Evolutionary conservation across 345 rosid genomes (phyloP), one percentile per base, ranked within the genome.

Genomic region (Aquilaria sinensis): DNA sequence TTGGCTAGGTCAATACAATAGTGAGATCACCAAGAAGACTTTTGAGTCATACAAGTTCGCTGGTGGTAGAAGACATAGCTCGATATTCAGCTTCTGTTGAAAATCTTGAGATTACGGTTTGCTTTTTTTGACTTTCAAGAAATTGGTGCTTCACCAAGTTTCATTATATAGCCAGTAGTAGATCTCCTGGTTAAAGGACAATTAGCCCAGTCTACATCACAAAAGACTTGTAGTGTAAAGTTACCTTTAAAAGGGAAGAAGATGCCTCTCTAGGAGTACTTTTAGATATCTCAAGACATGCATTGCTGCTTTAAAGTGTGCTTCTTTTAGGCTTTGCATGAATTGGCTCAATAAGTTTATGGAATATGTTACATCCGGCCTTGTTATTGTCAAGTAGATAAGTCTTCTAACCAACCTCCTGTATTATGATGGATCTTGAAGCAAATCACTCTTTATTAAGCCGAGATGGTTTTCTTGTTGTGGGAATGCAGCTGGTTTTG

Each of bases 181-280:
- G 72, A 61, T 3, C 12, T 2, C 0, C 64, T 12, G 10, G 68
- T 61, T 1, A 12, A 23, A 13, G 59, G 59, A 32, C 34, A 51
- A 0, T 30, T 10, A 14, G 48, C 71, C 55, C 67, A 72, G 67
- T 72, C n/a, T 0, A n/a, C 56, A 53, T 67, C 64, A 32, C 51
- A 56, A 47, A 55, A 67, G 6, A 55, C 55, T 0, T 0, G 16
- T 1, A 52, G 5, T 5, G n/a, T 9, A 2, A 61, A 31, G 0
- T 29, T 3, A 10, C 23, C 10, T 11, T 41, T 29, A 1, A 23
- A 2, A 4, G 46, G 46, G 6, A 67, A 6, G 5, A 51, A 58
- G 30, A 64, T 23, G 0, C 63, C 53, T 12, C 53, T 0, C 53
- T 13, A 6, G 9, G 65, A 23, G 23, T 23, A 13, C 9, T 32